Base-by-base conservation (phyloP, 73 alveolate genomes). In the Blepharisma japonicum region DNA sequence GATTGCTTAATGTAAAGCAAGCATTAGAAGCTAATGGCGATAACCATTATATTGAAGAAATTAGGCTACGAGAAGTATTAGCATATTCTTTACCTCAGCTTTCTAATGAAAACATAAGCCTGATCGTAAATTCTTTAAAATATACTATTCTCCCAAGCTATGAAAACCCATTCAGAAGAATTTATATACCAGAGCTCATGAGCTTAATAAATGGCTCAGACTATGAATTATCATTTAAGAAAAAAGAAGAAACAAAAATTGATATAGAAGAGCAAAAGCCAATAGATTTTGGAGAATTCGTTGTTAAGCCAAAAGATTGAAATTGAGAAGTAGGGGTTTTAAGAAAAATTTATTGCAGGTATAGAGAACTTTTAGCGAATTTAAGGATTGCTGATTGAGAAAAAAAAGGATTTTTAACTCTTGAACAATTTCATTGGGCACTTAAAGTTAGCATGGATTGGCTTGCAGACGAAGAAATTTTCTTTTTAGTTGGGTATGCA, bases 131-230 rank as follows among this genome's bases (percentile, higher is more conserved):
- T 39, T 61, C 74, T 14, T 25, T 61, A 25, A 61, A 25, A 39
- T 25, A 14, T 25, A 61, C 49, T 20, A 14, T 61, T 5, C 74
- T 9, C 18, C 50, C 74, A 20, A 61, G 47, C 47, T 25, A 14
- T 61, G n/a, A 14, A 61, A 25, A 9, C 5, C 74, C 74, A 18
- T 61, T 61, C 47, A 61, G 74, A 61, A n/a, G 23, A 61, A 61
- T 61, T 9, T 14, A 61, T 25, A 9, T 61, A 18, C 74, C 74
- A 14, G 74, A 61, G 23, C 23, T 61, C 23, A 8, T 61, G 14
- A 20, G 18, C 5, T 61, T 61, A 25, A 14, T 61, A 32, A 32
- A 32, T 25, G 74, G 23, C 47, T 9, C 39, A 8, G 23, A 25
- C 23, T 39, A n/a, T 14, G 74, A 61, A 61, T 14, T 61, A 14